Base-by-base conservation (phyloP, 2,329 filamentous ascomycete species). In the Periconia sp. region DNA sequence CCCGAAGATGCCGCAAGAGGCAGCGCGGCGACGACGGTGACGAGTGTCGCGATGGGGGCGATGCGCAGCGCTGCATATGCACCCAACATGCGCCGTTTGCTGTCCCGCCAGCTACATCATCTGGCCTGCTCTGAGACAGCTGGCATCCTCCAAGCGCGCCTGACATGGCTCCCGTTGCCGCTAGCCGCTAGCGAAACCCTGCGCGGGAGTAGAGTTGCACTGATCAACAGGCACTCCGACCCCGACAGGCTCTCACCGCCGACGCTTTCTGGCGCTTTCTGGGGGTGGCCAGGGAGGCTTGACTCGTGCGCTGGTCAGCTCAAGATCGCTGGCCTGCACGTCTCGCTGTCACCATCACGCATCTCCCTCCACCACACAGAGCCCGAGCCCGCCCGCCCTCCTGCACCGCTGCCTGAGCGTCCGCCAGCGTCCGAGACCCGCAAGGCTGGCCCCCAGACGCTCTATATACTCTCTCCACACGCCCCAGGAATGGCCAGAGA, bases 381-480 rank as follows among this genome's bases (percentile, higher is more conserved):
- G 35, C 45, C 39, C 45, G 42, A 43, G 40, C 45, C 50, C 47
- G 53, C 54, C 61, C 55, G 43, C 46, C 52, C 51, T 36, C 49
- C 63, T 66, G 64, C 64, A 66, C 55, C 52, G 43, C 60, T 62
- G 63, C 58, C 57, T 57, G 50, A 65, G 58, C 43, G 56, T 50
- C 52, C 52, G 54, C 55, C 56, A 49, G 56, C 56, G 48, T 55
- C 55, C 56, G 58, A 56, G 57, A 63, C 56, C 50, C 56, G 53
- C 42, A 43, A 58, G 53, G 62, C 59, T 60, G 61, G 55, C 60
- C 56, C 37, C 36, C 48, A 43, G 57, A 56, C 56, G 43, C 50
- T 35, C 49, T 36, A 56, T 59, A 61, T 54, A 60, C 48, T 50
- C 52, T 56, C 48, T 61, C 57, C 43, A 48, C 47, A 34, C 39